phyloP scores from a whole-genome alignment of 768 basidiomycete species.

The Boletus sp. region DNA sequence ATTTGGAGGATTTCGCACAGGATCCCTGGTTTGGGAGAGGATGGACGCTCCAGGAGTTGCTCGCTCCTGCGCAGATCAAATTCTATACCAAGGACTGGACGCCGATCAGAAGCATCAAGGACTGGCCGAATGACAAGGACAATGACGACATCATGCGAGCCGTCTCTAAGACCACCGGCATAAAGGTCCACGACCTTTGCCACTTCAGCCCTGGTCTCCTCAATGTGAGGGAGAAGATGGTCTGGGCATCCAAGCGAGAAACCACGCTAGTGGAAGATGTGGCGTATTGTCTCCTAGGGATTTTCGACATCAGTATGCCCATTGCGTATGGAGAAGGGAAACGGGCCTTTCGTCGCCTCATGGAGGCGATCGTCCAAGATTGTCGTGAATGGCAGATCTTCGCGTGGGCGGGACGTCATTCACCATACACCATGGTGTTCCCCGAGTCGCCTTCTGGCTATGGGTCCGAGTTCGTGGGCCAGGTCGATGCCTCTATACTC shows the following conservation, averaged over 20 bases:
- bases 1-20: not conserved
- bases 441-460: constrained; percentile 2
- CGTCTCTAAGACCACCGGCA: not conserved
- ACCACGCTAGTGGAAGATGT: constrained; percentile 1
- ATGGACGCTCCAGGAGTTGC: constrained; percentile 6
- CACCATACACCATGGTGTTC: constrained; percentile 2
- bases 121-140: constrained; percentile 1
- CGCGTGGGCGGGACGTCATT: constrained; percentile 6
- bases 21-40: constrained; percentile 3
- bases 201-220: constrained; percentile 6
- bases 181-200: not conserved
- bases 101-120: not conserved
- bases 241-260: constrained; percentile 6
- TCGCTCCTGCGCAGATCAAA: constrained; percentile 2
- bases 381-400: constrained; percentile 11
- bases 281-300: constrained; percentile 5
- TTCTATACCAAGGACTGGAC: constrained; percentile 5
- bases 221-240: constrained; percentile 8
- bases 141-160: not conserved
- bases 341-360: constrained; percentile 7
- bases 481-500: not conserved
- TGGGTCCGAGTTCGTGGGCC: not conserved
- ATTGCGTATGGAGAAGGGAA: constrained; percentile 11
- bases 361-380: constrained; percentile 4
- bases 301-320: constrained; percentile 8